Evolutionary conservation across 148 eudicot genomes (phyloP).

Genomic region (Amaranthus palmeri): DNA sequence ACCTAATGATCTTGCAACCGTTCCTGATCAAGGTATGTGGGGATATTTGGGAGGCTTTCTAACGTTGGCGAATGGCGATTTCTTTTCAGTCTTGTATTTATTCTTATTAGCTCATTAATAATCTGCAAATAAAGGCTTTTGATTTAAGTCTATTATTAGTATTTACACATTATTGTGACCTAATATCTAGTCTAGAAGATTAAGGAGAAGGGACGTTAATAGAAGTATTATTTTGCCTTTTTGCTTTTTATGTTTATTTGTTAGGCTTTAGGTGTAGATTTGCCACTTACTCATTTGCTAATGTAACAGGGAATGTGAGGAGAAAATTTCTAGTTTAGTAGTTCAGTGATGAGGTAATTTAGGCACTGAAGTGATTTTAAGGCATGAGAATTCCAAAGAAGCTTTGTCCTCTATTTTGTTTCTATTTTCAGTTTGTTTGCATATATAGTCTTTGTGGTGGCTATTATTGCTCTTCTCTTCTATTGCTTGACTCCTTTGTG

Average conservation of each 20-base stretch:
- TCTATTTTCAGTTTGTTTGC: background rate
- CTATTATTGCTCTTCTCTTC: background rate
- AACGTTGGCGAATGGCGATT: too few relatives aligned
- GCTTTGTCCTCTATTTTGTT: background rate
- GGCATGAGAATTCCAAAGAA: background rate
- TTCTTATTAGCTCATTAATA: background rate
- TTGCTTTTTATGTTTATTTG: background rate
- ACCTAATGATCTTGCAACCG: constrained; percentile 76
- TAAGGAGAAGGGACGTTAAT: too few relatives aligned
- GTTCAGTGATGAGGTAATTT: background rate
- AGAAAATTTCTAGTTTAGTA: background rate
- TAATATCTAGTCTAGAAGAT: too few relatives aligned
- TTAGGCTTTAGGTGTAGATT: background rate
- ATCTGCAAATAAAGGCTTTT: background rate
- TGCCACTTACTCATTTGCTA: background rate
- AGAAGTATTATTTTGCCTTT: too few relatives aligned
- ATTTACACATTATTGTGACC: too few relatives aligned
- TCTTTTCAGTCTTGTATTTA: background rate
- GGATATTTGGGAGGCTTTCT: background rate
- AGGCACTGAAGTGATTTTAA: background rate
- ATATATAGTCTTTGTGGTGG: background rate
- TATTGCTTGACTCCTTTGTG: background rate
- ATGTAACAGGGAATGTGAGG: background rate
- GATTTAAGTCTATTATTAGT: too few relatives aligned
- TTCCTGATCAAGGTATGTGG: constrained; percentile 73